Evolutionary conservation across 176 grass and related monocot genomes (phyloP), one percentile per base, ranked within the genome.

Genomic region (Poa pratensis): DNA sequence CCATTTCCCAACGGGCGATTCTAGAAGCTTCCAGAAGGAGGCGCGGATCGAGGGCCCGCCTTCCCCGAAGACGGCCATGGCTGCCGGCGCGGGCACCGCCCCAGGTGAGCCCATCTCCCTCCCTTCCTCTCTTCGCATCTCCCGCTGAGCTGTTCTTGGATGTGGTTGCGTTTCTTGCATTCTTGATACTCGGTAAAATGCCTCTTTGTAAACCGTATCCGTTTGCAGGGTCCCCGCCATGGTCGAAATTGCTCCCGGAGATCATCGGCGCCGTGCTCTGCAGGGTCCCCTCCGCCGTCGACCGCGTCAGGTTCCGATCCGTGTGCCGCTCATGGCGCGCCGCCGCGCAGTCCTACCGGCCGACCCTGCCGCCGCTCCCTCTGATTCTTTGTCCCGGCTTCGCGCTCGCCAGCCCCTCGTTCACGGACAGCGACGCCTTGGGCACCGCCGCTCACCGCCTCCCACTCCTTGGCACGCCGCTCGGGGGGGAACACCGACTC

Each of bases 321-420:
- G 53, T 78, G 30, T 78, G 53, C 75, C 75, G 53, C 75, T 76
- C 73, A 9, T 76, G 73, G 73, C 10, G 53, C 12, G 53, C 53
- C 12, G 18, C 53, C 53, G 12, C 53, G 50, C 27, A 17, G 27
- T 30, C 30, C 73, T 14, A 55, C 73, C 24, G 28, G 28, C 12
- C 32, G 53, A 2, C 54, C 19, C 19, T 42, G 32, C 28, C 74
- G 53, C 75, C 53, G 32, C 75, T 78, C 53, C 74, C 74, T 57
- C 30, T 77, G 74, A 19, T 77, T n/a, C 32, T 78, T 9, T 59
- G 20, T 37, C 34, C 53, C 13, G 49, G 49, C 3, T 57, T 77
- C 74, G 74, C 27, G 51, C 30, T 77, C 74, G 7, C 75, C 19
- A 42, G 75, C 75, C 32, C 49, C 19, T 78, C 61, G 1, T 64